These are phyloP conservation scores for Calvatia gigantea DNA, from an alignment of 768 basidiomycete species.

Conservation along the genomic window DNA sequence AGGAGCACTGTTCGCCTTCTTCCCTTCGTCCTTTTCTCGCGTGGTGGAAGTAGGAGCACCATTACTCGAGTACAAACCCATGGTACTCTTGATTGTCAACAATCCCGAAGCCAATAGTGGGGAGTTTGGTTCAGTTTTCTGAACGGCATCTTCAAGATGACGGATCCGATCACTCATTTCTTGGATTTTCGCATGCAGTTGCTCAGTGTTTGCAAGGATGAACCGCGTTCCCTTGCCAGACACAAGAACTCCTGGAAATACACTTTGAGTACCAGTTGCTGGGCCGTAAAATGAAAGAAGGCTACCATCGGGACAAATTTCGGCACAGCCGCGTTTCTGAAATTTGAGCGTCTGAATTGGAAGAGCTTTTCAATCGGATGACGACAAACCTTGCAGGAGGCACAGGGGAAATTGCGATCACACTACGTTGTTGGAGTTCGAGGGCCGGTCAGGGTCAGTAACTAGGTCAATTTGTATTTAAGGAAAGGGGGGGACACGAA, in stretches of 20 bases:
- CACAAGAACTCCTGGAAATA: constrained; percentile 50
- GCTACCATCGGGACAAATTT: constrained; percentile 65
- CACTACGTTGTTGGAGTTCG: constrained; percentile 28
- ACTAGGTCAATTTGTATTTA: background rate
- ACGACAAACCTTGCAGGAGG: constrained; percentile 34
- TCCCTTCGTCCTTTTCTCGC: constrained; percentile 1
- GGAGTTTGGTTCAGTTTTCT: constrained; percentile 32
- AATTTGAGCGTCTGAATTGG: constrained; percentile 15
- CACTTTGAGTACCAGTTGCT: background rate
- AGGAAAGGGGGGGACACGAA: constrained; percentile 22
- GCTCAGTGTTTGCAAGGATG: constrained; percentile 65
- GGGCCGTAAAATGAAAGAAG: background rate
- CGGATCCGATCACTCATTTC: constrained; percentile 67
- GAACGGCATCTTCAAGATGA: constrained; percentile 54
- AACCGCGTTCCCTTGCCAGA: constrained; percentile 67
- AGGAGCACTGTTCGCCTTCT: background rate
- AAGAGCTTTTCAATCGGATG: background rate
- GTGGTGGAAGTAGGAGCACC: background rate
- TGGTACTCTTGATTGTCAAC: constrained; percentile 53
- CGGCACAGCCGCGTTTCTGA: constrained; percentile 60
- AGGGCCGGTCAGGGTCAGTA: constrained; percentile 14
- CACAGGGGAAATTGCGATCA: constrained; percentile 49
- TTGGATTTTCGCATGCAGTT: constrained; percentile 60
- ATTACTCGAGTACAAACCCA: constrained; percentile 41
- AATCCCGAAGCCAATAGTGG: constrained; percentile 49